Conservation (phyloP, 1,284 basidiomycete genomes). For the Anthracocystis panici-leucophaei region DNA sequence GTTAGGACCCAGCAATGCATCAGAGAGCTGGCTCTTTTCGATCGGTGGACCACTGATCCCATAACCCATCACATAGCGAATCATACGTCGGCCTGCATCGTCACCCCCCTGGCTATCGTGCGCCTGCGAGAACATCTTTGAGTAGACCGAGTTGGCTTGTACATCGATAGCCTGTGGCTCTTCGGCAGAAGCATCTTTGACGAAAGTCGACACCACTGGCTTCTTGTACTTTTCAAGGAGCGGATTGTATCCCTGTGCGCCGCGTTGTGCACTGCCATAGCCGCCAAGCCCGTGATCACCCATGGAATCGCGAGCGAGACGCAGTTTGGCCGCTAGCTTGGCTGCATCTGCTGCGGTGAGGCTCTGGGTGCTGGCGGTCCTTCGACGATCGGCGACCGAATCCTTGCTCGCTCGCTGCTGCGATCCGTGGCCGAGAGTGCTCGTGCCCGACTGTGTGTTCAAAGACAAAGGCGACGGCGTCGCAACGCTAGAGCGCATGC, state of each 20-base stretch:
- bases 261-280: slow-evolving; percentile 17
- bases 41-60: slow-evolving; percentile 66
- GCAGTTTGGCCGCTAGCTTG: slow-evolving; percentile 59
- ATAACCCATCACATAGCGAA: slow-evolving; percentile 66
- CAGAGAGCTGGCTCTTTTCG: slow-evolving; percentile 53
- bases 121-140: slow-evolving; percentile 40
- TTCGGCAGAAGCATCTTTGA: slow-evolving; percentile 43
- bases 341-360: slow-evolving; percentile 60
- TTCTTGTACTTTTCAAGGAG: slow-evolving; percentile 53
- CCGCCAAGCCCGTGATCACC: slow-evolving; percentile 43
- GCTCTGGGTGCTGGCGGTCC: slow-evolving; percentile 54
- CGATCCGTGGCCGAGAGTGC: slow-evolving; percentile 10
- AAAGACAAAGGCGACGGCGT: slow-evolving; percentile 32
- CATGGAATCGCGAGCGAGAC: slow-evolving; percentile 55
- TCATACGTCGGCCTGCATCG: slow-evolving; percentile 27
- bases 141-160: slow-evolving; percentile 50
- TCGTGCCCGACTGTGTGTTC: slow-evolving; percentile 14
- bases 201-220: slow-evolving; percentile 59
- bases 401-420: slow-evolving; percentile 21
- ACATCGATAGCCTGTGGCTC: slow-evolving; percentile 49
- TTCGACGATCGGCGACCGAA: slow-evolving; percentile 25
- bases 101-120: slow-evolving; percentile 40
- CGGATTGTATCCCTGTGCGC: slow-evolving; percentile 43
- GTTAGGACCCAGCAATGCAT: slow-evolving; percentile 60
- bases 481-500: slow-evolving; percentile 14